Conservation (phyloP, 2,329 filamentous ascomycete genomes). For the Sarocladiaceae sp. region DNA sequence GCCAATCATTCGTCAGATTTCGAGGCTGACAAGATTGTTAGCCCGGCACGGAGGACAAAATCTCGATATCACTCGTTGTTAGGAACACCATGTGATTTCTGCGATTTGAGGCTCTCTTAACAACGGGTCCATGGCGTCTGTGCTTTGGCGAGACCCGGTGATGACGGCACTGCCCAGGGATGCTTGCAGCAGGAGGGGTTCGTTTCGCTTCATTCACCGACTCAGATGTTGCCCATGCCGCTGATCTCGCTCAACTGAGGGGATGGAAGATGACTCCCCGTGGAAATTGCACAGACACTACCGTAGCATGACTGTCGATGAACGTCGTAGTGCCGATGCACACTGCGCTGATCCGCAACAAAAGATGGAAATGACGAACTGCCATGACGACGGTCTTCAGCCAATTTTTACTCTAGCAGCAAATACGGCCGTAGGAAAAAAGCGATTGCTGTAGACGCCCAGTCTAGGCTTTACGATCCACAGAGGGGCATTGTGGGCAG, state of each 20-base stretch:
- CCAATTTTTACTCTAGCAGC: not conserved
- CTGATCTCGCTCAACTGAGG: conserved; percentile 3
- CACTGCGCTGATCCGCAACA: not conserved
- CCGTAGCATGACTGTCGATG: not conserved
- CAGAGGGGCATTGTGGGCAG: conserved; percentile 9
- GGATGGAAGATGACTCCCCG: conserved; percentile 5
- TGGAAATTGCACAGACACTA: not conserved
- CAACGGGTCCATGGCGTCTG: not conserved
- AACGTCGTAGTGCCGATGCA: not conserved
- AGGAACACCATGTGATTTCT: not conserved
- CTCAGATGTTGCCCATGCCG: not conserved
- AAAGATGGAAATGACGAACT: not conserved
- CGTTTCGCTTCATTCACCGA: conserved; percentile 7
- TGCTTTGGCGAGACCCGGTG: conserved; percentile 5
- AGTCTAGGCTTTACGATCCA: conserved; percentile 1
- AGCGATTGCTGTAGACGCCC: not conserved
- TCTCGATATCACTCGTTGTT: not conserved
- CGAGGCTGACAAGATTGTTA: not conserved
- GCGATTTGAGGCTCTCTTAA: not conserved
- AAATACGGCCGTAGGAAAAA: too few relatives aligned
- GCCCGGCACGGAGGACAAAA: not conserved
- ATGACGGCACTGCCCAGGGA: conserved; percentile 9
- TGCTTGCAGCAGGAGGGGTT: conserved; percentile 3
- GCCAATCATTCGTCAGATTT: not conserved
- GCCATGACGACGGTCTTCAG: not conserved